phyloP scores from a whole-genome alignment of 2,329 filamentous ascomycete genomes.

The Dendryphion nanum region DNA sequence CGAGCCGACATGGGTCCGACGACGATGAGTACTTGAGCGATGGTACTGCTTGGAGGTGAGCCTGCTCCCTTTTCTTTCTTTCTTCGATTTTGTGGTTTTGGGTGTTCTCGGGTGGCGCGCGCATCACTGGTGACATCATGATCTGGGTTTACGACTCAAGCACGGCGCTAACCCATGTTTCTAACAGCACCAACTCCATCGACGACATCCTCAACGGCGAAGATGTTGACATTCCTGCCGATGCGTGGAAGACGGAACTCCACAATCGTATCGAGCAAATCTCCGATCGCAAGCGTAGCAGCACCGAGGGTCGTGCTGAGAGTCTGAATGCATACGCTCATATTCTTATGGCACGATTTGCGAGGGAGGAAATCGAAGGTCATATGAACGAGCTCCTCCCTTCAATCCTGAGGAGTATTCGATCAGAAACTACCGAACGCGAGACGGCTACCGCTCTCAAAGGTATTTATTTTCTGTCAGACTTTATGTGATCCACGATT shows the following conservation, averaged over 20 bases:
- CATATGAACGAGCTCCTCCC: slow-evolving; percentile 62
- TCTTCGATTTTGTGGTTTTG: slow-evolving; percentile 4
- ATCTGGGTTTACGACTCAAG: slow-evolving; percentile 8
- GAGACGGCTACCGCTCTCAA: slow-evolving; percentile 71
- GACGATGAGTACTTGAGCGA: slow-evolving; percentile 64
- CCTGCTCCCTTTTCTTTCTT: slow-evolving; percentile 5
- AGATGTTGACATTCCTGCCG: slow-evolving; percentile 50
- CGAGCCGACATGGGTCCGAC: slow-evolving; percentile 63
- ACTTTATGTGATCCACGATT: neutral
- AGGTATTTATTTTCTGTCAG: slow-evolving; percentile 38
- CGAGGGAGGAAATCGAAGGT: slow-evolving; percentile 60
- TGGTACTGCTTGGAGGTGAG: slow-evolving; percentile 58
- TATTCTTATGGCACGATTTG: slow-evolving; percentile 67
- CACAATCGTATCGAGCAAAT: slow-evolving; percentile 69
- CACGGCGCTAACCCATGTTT: slow-evolving; percentile 19
- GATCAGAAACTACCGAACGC: slow-evolving; percentile 63
- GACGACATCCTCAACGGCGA: slow-evolving; percentile 58
- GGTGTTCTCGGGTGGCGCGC: slow-evolving; percentile 10
- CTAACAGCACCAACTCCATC: slow-evolving; percentile 60
- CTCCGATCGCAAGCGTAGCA: slow-evolving; percentile 75
- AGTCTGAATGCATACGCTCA: slow-evolving; percentile 62
- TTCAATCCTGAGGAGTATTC: slow-evolving; percentile 69
- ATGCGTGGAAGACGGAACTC: slow-evolving; percentile 62
- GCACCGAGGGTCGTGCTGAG: slow-evolving; percentile 66
- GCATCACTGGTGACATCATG: slow-evolving; percentile 28